phyloP scores from a whole-genome alignment of 768 basidiomycete genomes.

The Amanita rubescens region DNA sequence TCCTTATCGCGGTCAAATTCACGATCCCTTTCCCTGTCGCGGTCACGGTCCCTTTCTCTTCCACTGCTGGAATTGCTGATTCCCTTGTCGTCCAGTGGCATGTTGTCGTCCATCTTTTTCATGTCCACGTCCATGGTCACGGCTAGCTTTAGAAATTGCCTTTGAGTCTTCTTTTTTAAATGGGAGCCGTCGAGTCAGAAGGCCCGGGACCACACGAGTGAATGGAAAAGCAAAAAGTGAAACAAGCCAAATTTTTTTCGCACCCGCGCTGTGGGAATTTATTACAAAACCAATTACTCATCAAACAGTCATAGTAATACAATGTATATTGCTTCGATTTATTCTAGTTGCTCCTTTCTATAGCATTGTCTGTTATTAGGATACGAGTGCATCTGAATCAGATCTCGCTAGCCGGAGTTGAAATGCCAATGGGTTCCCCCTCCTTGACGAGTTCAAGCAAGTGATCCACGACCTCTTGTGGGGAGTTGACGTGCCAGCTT shows the following conservation, averaged over 20 bases:
- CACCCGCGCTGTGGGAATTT: background rate
- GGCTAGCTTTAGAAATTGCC: background rate
- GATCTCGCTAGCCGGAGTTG: background rate
- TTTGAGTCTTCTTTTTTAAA: background rate
- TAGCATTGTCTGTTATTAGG: too few relatives aligned
- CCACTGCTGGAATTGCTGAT: slow-evolving; percentile 31
- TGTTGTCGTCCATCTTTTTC: slow-evolving; percentile 71
- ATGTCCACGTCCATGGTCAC: slow-evolving; percentile 70
- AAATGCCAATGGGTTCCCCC: slow-evolving; percentile 8
- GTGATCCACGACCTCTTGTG: slow-evolving; percentile 79
- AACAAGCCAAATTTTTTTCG: background rate
- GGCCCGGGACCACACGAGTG: background rate
- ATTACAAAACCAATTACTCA: background rate
- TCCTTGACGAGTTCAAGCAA: slow-evolving; percentile 58
- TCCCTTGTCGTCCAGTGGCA: slow-evolving; percentile 59
- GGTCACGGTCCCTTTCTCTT: slow-evolving; percentile 36
- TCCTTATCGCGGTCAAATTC: slow-evolving; percentile 40
- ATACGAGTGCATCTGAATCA: too few relatives aligned
- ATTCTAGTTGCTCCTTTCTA: too few relatives aligned
- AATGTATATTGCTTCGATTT: too few relatives aligned
- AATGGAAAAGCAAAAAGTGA: too few relatives aligned
- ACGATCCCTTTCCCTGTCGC: slow-evolving; percentile 32
- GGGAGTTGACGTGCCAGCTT: slow-evolving; percentile 86
- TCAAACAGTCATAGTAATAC: too few relatives aligned
- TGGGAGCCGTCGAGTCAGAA: background rate